These are phyloP conservation scores for Craterostigma plantagineum DNA, from an alignment of 257 asterid species.

Conservation along the genomic window DNA sequence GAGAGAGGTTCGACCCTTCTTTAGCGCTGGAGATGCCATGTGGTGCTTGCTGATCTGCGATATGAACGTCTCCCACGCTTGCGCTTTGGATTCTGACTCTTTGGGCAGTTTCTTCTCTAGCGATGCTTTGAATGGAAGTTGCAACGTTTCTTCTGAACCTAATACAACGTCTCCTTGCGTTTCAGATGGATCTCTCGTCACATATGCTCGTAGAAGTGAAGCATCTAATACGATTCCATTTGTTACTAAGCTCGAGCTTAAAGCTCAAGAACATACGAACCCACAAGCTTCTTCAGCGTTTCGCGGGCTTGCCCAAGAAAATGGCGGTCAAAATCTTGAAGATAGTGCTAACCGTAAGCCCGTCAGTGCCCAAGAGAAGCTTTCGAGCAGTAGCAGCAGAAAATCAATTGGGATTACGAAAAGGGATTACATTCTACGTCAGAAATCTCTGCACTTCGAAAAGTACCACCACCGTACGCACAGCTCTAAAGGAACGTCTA, in stretches of 20 bases:
- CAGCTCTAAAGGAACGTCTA: slow-evolving; percentile 31
- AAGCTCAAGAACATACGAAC: slow-evolving; percentile 1
- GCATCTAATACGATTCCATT: no score
- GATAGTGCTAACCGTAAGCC: slow-evolving; percentile 21
- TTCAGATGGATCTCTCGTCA: slow-evolving; percentile 13
- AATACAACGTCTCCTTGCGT: slow-evolving; percentile 22
- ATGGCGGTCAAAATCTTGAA: slow-evolving; percentile 11
- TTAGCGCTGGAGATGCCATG: slow-evolving; percentile 95
- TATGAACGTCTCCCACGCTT: slow-evolving; percentile 80
- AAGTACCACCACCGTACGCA: slow-evolving; percentile 24
- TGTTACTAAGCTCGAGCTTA: no score
- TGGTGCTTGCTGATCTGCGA: slow-evolving; percentile 93
- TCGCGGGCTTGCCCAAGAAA: no score
- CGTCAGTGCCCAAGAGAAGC: slow-evolving; percentile 34
- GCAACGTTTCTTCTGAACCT: slow-evolving; percentile 24
- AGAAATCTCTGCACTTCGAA: slow-evolving; percentile 42
- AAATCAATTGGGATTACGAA: slow-evolving; percentile 36
- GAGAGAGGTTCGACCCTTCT: slow-evolving; percentile 72
- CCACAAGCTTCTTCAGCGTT: background rate
- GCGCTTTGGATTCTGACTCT: slow-evolving; percentile 70
- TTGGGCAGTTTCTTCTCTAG: slow-evolving; percentile 26
- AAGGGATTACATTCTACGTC: slow-evolving; percentile 42
- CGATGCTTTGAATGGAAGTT: slow-evolving; percentile 14
- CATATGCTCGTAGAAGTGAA: no score
- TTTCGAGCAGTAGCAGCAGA: slow-evolving; percentile 20